These are phyloP conservation scores for Verticillium isaacii DNA, from an alignment of 2,329 filamentous ascomycete genomes.

Conservation along the genomic window DNA sequence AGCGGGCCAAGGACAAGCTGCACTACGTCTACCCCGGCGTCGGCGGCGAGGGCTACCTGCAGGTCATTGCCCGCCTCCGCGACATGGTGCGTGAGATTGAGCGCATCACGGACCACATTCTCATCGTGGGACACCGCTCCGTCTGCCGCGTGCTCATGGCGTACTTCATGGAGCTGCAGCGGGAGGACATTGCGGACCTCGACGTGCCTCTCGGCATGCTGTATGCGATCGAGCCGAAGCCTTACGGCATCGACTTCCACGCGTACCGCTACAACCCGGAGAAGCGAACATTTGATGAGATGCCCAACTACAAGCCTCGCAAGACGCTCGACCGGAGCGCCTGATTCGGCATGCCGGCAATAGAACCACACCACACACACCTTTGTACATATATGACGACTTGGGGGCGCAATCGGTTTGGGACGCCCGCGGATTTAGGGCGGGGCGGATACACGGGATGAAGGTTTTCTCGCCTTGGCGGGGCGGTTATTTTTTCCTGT, in stretches of 20 bases:
- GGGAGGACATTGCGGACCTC: slow-evolving; percentile 88
- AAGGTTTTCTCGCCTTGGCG: neutral
- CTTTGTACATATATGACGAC: neutral
- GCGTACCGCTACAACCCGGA: slow-evolving; percentile 85
- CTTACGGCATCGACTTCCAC: slow-evolving; percentile 95
- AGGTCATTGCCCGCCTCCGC: slow-evolving; percentile 91
- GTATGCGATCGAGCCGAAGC: slow-evolving; percentile 94
- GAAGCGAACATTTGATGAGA: slow-evolving; percentile 75
- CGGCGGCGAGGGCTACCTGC: slow-evolving; percentile 92
- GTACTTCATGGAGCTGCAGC: slow-evolving; percentile 90
- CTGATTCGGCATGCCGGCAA: slow-evolving; percentile 11
- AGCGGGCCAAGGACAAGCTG: slow-evolving; percentile 80
- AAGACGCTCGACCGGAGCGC: slow-evolving; percentile 42
- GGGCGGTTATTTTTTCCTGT: neutral
- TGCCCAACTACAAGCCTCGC: slow-evolving; percentile 77
- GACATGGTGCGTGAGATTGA: slow-evolving; percentile 97
- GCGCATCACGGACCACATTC: slow-evolving; percentile 90
- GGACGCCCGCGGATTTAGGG: neutral
- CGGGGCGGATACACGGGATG: neutral
- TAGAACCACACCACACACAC: neutral
- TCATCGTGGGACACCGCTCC: slow-evolving; percentile 89
- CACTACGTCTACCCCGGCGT: slow-evolving; percentile 95
- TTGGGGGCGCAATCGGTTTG: neutral
- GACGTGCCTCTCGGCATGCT: slow-evolving; percentile 92
- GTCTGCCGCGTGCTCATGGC: slow-evolving; percentile 89